Base-by-base conservation (phyloP, 148 eudicot species). In the Pouteria glomerata region DNA sequence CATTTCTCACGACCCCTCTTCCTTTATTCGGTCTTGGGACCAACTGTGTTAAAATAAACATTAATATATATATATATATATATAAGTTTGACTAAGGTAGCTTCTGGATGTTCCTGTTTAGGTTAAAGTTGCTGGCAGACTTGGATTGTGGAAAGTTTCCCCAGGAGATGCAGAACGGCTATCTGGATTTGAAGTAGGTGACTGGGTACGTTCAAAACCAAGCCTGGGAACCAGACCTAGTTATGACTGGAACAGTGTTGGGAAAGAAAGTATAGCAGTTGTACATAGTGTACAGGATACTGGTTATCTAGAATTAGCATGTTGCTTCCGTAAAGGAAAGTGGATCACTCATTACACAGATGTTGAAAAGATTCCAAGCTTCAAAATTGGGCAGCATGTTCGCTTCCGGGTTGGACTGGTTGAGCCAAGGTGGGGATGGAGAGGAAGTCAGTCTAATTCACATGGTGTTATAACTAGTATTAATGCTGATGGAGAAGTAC, bases 341-440 rank as follows among this genome's bases (percentile, higher is more conserved):
- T 88, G 71, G 72, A 81, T 70, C 59, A 84, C 99, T 82, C 97
- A 91, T 80, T 86, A 87, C 71, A 73, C 85, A 16, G 99, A 95
- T 59, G 81, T 95, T 27, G 99, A 95, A 78, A 91, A 90, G 73
- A 88, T 95, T 66, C 81, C 88, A 4, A 77, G 82, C 63, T 90
- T 91, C 63, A 89, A 81, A 80, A 81, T 95, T 51, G 99, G 99
- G 52, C 99, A 95, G 69, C 86, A 88, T 65, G 89, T 95, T n/a
- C 81, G 83, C 66, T 92, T 95, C 75, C 83, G 96, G 48, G 71
- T 55, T 58, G 99, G 88, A 59, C 79, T 90, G 37, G 55, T 58
- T 37, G 99, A 92, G 84, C 99, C 99, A 62, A 84, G 99, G 74
- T 89, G 99, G 97, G 99, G 97, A 24, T 95, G 99, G 99, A 85